These are phyloP conservation scores for Limnanthes douglasii DNA, from an alignment of 345 rosid species.

Conservation along the genomic window DNA sequence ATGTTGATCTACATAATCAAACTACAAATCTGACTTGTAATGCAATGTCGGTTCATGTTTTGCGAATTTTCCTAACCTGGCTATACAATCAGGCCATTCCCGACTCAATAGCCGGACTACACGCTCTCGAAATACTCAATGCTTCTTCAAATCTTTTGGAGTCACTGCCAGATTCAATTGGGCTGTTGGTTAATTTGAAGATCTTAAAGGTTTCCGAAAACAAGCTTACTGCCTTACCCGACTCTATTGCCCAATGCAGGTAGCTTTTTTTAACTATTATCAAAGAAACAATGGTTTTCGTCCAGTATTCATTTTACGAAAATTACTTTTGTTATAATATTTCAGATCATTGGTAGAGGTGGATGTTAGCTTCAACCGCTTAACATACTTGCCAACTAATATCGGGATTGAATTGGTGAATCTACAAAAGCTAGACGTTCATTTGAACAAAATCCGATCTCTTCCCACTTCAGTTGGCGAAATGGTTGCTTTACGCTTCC, in stretches of 20 bases:
- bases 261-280: conserved; percentile 10
- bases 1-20: too few species aligned
- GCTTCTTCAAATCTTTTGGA: conserved; percentile 60
- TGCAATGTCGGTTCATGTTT: conserved; percentile 1
- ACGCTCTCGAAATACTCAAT: conserved; percentile 60
- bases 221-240: conserved; percentile 61
- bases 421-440: conserved; percentile 44
- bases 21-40: not conserved
- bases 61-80: conserved; percentile 3
- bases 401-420: conserved; percentile 52
- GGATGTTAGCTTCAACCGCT: conserved; percentile 70
- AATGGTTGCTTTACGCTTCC: conserved; percentile 42
- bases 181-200: conserved; percentile 52
- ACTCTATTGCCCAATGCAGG: conserved; percentile 72
- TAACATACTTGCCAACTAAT: conserved; percentile 74
- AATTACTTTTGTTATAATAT: not conserved
- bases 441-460: conserved; percentile 63
- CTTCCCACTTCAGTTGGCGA: conserved; percentile 64
- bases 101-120: conserved; percentile 78
- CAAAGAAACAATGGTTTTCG: not conserved
- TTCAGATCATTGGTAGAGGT: conserved; percentile 51
- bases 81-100: conserved; percentile 49
- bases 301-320: too few species aligned
- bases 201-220: conserved; percentile 55
- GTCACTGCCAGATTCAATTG: conserved; percentile 75